Base-by-base conservation (phyloP, 1,139 yeast genomes). In the Candida glucosophila region DNA sequence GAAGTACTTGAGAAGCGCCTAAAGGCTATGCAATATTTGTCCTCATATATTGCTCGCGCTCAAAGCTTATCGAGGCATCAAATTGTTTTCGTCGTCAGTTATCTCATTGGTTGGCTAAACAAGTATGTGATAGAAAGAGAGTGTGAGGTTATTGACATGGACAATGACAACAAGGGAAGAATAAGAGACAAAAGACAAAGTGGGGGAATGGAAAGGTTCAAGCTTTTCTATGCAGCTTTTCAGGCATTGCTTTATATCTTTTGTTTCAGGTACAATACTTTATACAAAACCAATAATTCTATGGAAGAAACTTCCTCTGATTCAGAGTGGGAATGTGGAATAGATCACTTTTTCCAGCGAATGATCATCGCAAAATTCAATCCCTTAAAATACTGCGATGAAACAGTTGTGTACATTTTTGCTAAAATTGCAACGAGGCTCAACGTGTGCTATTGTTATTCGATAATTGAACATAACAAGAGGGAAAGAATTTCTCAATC, bases 11-110 rank as follows among this genome's bases (percentile, higher is more conserved):
- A 83, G 33, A 77, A 74, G 39, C 68, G 94, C 37, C 74, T 86
- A 35, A 86, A 86, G 54, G 81, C 96, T 4, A 70, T 88, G 70
- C 97, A 90, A 52, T 90, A 90, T 46, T 66, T 90, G 28, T 79
- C 95, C 2, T 85, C 96, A 3, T 90, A 79, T 47, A 74, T 90
- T 34, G 94, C 97, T 1, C 68, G 99, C 30, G 95, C 95, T 8
- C 74, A 76, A 38, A 70, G 71, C 22, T 59, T 90, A 17, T 64
- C 85, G 1, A 71, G 73, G 26, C 67, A 73, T 23, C 95, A 86
- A 49, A 67, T 88, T 18, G 67, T 79, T 4, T 81, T 80, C 44
- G 86, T 88, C 10, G 74, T 83, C 9, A 73, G 83, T 35, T 82
- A 82, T 44, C 59, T 90, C 25, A 71, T 81, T 17, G 77, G 79